Evolutionary conservation across 306 rosid genomes (phyloP).

Genomic region (Alnus rubra): DNA sequence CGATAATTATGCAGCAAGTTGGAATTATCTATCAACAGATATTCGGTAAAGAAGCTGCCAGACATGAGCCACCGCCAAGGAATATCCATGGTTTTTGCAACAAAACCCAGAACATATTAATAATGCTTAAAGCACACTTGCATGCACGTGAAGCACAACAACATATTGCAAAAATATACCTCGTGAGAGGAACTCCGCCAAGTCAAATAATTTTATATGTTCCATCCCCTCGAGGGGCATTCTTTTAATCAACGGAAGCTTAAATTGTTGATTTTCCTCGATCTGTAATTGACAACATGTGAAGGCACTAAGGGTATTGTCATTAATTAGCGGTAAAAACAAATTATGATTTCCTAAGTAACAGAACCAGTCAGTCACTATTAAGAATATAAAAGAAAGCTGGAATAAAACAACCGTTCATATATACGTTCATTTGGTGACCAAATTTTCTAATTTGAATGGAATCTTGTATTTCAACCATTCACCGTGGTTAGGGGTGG

Average conservation of each 20-base stretch:
- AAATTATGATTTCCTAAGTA: too few relatives aligned
- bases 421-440: too few relatives aligned
- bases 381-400: too few relatives aligned
- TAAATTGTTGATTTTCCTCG: not conserved
- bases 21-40: not conserved
- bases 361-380: too few relatives aligned
- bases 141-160: conserved; percentile 40
- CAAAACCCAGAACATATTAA: not conserved
- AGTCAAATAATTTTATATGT: conserved; percentile 38
- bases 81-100: not conserved
- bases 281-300: not conserved
- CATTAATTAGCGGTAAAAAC: too few relatives aligned
- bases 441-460: too few relatives aligned
- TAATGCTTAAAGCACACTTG: not conserved
- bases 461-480: too few relatives aligned
- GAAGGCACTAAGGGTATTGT: not conserved
- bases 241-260: conserved; percentile 25
- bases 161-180: conserved; percentile 24
- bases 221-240: not conserved
- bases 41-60: not conserved
- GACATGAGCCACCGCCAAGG: not conserved
- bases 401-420: too few relatives aligned
- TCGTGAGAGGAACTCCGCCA: conserved; percentile 18
- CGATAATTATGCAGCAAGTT: not conserved
- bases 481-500: too few relatives aligned